Conservation (phyloP, 148 eudicot species). For the Dysphania ambrosioides region DNA sequence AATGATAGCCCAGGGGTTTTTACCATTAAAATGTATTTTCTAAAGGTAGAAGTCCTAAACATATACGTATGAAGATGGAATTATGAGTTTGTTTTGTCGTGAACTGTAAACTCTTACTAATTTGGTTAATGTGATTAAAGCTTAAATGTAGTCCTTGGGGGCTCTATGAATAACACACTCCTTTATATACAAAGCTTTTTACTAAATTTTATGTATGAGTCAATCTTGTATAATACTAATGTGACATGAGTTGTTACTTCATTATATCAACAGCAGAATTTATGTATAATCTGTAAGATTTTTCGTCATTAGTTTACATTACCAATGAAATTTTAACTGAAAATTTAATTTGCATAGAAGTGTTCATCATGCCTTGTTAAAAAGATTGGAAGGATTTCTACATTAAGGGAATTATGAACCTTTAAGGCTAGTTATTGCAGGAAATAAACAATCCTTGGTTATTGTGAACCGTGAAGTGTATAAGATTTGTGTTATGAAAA, state of each 20-base stretch:
- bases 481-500: neutral
- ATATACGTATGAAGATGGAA: neutral
- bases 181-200: too few species aligned
- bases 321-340: neutral
- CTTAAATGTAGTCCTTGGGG: neutral
- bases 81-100: too few species aligned
- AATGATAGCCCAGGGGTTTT: neutral
- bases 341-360: neutral
- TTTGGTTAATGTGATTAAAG: neutral
- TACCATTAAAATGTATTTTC: too few species aligned
- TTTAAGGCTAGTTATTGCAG: neutral
- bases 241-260: neutral
- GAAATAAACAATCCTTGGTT: neutral
- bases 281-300: too few species aligned
- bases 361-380: neutral
- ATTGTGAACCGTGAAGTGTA: neutral
- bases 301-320: too few species aligned
- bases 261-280: neutral
- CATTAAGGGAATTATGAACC: neutral
- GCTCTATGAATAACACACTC: neutral
- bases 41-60: neutral
- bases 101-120: too few species aligned
- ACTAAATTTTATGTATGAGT: neutral
- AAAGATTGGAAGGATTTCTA: neutral
- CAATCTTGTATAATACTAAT: neutral